These are phyloP conservation scores for Phytophthora cryptogea DNA, from an alignment of 352 stramenopile genomes.

Conservation along the genomic window DNA sequence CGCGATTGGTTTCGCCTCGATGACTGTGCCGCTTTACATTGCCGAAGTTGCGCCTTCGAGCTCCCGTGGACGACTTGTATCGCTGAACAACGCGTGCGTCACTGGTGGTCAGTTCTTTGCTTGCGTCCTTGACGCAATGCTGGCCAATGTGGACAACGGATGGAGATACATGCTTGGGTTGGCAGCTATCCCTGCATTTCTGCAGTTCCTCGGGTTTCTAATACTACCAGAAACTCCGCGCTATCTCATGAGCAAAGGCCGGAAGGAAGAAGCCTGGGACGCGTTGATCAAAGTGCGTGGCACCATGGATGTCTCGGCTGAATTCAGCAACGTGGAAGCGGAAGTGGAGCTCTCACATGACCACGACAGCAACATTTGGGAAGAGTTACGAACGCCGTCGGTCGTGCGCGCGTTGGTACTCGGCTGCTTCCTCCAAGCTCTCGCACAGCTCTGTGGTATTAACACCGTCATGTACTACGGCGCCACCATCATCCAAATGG, in stretches of 20 bases:
- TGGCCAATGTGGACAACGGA: slow-evolving; percentile 53
- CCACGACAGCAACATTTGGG: slow-evolving; percentile 34
- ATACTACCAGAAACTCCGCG: slow-evolving; percentile 71
- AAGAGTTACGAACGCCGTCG: slow-evolving; percentile 29
- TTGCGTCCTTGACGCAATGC: slow-evolving; percentile 54
- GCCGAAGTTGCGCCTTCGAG: slow-evolving; percentile 70
- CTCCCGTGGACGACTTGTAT: slow-evolving; percentile 70
- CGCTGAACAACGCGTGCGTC: slow-evolving; percentile 74
- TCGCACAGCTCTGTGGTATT: slow-evolving; percentile 68
- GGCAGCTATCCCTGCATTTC: slow-evolving; percentile 57
- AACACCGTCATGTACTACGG: slow-evolving; percentile 89
- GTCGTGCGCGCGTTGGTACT: slow-evolving; percentile 37
- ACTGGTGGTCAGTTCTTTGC: slow-evolving; percentile 84
- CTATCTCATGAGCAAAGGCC: slow-evolving; percentile 59
- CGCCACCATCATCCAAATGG: slow-evolving; percentile 77
- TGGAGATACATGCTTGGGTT: slow-evolving; percentile 87
- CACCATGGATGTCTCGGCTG: slow-evolving; percentile 54
- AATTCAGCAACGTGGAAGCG: slow-evolving; percentile 68
- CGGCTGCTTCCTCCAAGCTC: slow-evolving; percentile 56
- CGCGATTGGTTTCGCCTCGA: slow-evolving; percentile 74
- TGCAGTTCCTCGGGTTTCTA: slow-evolving; percentile 77
- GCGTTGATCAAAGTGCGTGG: slow-evolving; percentile 69
- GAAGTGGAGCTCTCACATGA: slow-evolving; percentile 46
- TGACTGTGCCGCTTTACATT: slow-evolving; percentile 84
- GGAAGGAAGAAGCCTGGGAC: slow-evolving; percentile 50